These are phyloP conservation scores for Tausonia pullulans DNA, from an alignment of 1,284 basidiomycete genomes.

Conservation along the genomic window DNA sequence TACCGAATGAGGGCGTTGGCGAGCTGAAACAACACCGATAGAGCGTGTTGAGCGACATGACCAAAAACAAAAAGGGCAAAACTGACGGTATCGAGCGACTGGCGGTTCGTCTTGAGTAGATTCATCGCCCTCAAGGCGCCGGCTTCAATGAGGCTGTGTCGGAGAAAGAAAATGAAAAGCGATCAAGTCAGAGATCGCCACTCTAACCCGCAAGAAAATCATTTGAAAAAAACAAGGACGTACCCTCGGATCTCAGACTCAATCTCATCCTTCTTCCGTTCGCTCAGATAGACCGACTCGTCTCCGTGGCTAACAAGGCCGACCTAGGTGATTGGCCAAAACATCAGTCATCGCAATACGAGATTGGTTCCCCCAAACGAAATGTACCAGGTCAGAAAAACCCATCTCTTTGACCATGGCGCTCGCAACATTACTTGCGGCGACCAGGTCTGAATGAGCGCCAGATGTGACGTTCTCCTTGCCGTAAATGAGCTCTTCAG, in stretches of 20 bases:
- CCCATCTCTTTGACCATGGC: slow-evolving; percentile 54
- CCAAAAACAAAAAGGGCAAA: slow-evolving; percentile 16
- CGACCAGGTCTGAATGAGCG: slow-evolving; percentile 72
- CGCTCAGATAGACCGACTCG: slow-evolving; percentile 54
- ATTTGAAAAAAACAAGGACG: slow-evolving; percentile 29
- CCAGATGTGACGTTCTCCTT: slow-evolving; percentile 77
- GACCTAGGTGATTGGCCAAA: background rate
- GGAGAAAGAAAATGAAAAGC: background rate
- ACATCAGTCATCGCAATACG: too few species aligned
- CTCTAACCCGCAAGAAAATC: background rate
- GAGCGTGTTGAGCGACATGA: background rate
- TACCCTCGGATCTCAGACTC: slow-evolving; percentile 71
- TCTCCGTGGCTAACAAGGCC: slow-evolving; percentile 66
- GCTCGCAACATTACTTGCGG: slow-evolving; percentile 68
- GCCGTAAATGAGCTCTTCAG: slow-evolving; percentile 85
- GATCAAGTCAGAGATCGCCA: slow-evolving; percentile 21
- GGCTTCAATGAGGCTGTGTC: slow-evolving; percentile 56
- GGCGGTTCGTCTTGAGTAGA: background rate
- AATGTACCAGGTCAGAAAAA: background rate
- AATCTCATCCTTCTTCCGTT: slow-evolving; percentile 64
- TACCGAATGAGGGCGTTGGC: slow-evolving; percentile 81
- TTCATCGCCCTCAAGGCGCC: slow-evolving; percentile 29
- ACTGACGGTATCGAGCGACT: background rate
- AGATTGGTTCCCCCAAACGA: too few species aligned
- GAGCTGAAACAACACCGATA: slow-evolving; percentile 41